Conservation (phyloP, 2,329 filamentous ascomycete species). For the Ceratocystis variospora region DNA sequence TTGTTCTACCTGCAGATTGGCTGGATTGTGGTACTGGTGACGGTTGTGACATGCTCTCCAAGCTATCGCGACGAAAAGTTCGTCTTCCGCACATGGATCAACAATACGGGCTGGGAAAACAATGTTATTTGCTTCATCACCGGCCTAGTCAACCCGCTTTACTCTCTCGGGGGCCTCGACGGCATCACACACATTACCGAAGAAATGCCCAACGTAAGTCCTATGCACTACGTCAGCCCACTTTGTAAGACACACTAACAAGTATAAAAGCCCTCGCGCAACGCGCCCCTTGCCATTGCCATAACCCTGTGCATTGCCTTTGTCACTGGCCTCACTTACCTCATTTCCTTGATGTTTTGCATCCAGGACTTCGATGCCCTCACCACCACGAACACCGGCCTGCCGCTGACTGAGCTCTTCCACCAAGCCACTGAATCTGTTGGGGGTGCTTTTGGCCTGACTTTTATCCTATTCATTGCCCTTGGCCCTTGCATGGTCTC, state of each 20-base stretch:
- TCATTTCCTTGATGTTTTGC: constrained; percentile 39
- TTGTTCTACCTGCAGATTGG: constrained; percentile 34
- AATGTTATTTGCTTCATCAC: constrained; percentile 38
- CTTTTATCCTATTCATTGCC: constrained; percentile 31
- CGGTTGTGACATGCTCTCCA: constrained; percentile 34
- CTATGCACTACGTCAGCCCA: background rate
- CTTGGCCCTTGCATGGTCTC: constrained; percentile 31
- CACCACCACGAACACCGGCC: constrained; percentile 29
- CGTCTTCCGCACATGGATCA: constrained; percentile 39
- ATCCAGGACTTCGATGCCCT: constrained; percentile 35
- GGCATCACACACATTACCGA: constrained; percentile 37
- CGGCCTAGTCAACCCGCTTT: constrained; percentile 36
- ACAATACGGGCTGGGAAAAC: constrained; percentile 39
- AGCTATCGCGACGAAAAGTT: constrained; percentile 34
- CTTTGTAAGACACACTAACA: background rate
- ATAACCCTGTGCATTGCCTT: constrained; percentile 39
- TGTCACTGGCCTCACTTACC: constrained; percentile 35
- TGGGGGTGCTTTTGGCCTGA: constrained; percentile 31
- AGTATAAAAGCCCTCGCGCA: constrained; percentile 26
- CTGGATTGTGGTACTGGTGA: constrained; percentile 35
- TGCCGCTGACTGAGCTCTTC: constrained; percentile 34
- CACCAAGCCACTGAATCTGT: constrained; percentile 30
- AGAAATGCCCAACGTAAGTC: constrained; percentile 35
- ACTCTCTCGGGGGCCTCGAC: constrained; percentile 35
- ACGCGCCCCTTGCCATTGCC: constrained; percentile 28